Conservation (phyloP, 352 stramenopile species). For the Phytophthora palmivora region DNA sequence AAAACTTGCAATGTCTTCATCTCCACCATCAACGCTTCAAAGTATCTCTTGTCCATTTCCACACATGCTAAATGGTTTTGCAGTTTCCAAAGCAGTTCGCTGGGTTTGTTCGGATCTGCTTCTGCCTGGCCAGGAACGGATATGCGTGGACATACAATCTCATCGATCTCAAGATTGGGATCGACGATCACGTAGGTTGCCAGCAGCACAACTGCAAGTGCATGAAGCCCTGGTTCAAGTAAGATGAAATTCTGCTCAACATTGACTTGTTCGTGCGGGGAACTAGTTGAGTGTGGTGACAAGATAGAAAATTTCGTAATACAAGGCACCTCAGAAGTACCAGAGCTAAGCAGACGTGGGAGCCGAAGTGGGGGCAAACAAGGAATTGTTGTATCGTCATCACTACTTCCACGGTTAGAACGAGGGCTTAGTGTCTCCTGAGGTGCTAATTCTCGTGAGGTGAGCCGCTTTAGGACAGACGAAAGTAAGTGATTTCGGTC, state of each 20-base stretch:
- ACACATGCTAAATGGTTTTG: constrained; percentile 45
- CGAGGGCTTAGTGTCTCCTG: neutral
- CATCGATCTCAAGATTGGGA: constrained; percentile 45
- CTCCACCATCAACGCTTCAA: constrained; percentile 41
- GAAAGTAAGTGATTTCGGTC: constrained; percentile 22
- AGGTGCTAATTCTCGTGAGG: neutral
- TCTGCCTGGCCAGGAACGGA: constrained; percentile 24
- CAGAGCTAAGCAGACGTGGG: constrained; percentile 4
- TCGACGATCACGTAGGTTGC: constrained; percentile 43
- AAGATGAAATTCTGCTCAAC: constrained; percentile 18
- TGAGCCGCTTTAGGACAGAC: constrained; percentile 30
- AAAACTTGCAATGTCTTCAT: constrained; percentile 38
- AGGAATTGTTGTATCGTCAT: neutral
- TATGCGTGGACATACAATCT: constrained; percentile 44
- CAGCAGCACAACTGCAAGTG: constrained; percentile 39
- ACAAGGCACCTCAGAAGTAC: neutral
- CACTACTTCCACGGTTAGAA: neutral
- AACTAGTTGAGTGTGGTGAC: neutral
- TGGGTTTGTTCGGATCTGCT: neutral
- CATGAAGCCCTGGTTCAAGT: constrained; percentile 29
- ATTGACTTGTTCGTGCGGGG: neutral
- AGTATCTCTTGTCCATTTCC: constrained; percentile 24
- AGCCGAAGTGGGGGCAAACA: constrained; percentile 31
- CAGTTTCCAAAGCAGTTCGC: constrained; percentile 52
- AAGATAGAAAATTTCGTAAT: constrained; percentile 12